Evolutionary conservation across 164 flowering plant genomes (phyloP).

Genomic region (Sextonia rubra): DNA sequence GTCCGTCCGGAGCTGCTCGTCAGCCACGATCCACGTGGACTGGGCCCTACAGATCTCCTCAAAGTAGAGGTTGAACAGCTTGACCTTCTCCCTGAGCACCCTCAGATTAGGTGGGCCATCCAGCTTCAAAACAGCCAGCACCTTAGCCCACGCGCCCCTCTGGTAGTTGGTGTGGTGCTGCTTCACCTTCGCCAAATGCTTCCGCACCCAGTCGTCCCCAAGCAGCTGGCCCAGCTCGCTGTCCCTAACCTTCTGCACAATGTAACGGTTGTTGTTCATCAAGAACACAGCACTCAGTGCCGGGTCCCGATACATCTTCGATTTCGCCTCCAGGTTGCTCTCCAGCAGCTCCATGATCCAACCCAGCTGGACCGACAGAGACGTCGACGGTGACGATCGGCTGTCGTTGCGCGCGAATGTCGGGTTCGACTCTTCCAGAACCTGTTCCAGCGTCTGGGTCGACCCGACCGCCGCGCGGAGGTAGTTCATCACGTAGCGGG

Average conservation of each 20-base stretch:
- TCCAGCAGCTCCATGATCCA: constrained; percentile 96
- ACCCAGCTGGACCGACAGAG: constrained; percentile 66
- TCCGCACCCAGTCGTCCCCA: constrained; percentile 90
- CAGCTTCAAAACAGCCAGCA: constrained; percentile 43
- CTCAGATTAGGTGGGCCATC: constrained; percentile 23
- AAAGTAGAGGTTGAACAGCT: constrained; percentile 51
- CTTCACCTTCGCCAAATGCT: constrained; percentile 59
- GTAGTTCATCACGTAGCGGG: constrained; percentile 94
- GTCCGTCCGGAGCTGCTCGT: constrained; percentile 72
- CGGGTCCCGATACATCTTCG: constrained; percentile 65
- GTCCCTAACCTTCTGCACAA: constrained; percentile 75
- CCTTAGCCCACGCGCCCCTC: constrained; percentile 73
- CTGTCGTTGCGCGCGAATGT: constrained; percentile 20
- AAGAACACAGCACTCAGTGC: constrained; percentile 67
- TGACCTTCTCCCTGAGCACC: constrained; percentile 57
- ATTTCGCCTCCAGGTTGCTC: constrained; percentile 81
- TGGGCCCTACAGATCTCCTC: constrained; percentile 61
- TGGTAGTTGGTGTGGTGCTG: constrained; percentile 57
- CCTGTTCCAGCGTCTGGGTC: constrained; percentile 58
- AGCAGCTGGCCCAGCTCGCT: constrained; percentile 63
- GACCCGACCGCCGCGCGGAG: constrained; percentile 75
- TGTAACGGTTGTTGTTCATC: constrained; percentile 91
- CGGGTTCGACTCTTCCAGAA: constrained; percentile 45
- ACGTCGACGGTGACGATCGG: constrained; percentile 31
- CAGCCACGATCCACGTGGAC: constrained; percentile 63